Evolutionary conservation across 169 alveolate genomes (phyloP).

Genomic region (Plasmodium berghei): DNA sequence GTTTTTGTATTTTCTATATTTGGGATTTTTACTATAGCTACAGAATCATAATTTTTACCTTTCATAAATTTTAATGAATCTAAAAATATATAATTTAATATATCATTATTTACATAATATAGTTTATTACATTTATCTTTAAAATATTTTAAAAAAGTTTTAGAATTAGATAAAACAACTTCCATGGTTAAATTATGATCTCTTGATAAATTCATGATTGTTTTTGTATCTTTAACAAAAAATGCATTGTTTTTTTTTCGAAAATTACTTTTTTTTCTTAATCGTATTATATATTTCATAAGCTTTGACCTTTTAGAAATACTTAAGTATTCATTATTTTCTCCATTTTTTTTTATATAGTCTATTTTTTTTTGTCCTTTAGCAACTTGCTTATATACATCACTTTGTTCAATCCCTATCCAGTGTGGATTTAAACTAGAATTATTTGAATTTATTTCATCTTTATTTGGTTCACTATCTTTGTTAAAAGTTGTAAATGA

Average conservation of each 20-base stretch:
- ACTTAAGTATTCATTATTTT: slow-evolving; percentile 37
- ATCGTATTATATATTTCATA: slow-evolving; percentile 71
- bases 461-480: neutral
- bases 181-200: slow-evolving; percentile 41
- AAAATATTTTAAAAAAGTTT: slow-evolving; percentile 23
- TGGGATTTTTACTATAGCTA: slow-evolving; percentile 57
- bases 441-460: neutral
- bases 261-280: slow-evolving; percentile 73
- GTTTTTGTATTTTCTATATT: slow-evolving; percentile 2
- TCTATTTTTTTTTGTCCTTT: neutral
- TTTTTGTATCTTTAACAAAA: slow-evolving; percentile 68
- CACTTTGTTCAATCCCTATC: slow-evolving; percentile 10
- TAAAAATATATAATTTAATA: slow-evolving; percentile 57
- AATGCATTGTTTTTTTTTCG: slow-evolving; percentile 70
- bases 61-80: slow-evolving; percentile 46
- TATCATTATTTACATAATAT: slow-evolving; percentile 38
- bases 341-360: neutral
- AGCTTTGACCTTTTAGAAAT: slow-evolving; percentile 65
- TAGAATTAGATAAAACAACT: slow-evolving; percentile 46
- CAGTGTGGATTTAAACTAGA: slow-evolving; percentile 20
- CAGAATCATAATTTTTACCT: slow-evolving; percentile 36
- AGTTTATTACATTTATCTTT: slow-evolving; percentile 52
- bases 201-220: slow-evolving; percentile 37
- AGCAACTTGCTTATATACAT: neutral
- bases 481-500: neutral